A percentile compares a stretch with the other conserved stretches of the same genome.
phyloP scores from a whole-genome alignment of 805 yeast genomes.

The Pichia eremophila region DNA sequence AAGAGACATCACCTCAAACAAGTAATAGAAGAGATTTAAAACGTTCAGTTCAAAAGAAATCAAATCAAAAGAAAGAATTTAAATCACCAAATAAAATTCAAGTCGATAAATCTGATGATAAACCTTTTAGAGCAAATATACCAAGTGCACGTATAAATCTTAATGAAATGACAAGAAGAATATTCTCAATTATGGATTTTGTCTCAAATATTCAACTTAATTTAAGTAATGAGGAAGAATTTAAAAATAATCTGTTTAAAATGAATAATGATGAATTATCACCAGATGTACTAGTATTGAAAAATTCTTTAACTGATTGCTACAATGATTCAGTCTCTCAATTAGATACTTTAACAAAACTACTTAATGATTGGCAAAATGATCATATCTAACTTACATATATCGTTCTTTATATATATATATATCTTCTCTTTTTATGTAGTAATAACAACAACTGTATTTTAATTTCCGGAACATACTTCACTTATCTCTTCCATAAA shows the following conservation, averaged over 20 bases:
- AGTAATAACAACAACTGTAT: too few species aligned
- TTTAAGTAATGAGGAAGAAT: constrained; percentile 62
- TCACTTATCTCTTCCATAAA: constrained; percentile 26
- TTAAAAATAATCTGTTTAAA: constrained; percentile 29
- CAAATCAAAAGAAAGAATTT: constrained; percentile 14
- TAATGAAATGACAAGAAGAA: constrained; percentile 79
- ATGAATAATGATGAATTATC: constrained; percentile 18
- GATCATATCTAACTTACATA: constrained; percentile 36
- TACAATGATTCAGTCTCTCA: constrained; percentile 51
- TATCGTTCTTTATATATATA: background rate
- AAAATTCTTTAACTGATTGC: constrained; percentile 35
- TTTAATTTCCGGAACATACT: background rate
- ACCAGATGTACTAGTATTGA: constrained; percentile 26
- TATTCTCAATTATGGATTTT: constrained; percentile 86
- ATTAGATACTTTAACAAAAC: constrained; percentile 68
- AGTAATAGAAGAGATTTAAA: background rate
- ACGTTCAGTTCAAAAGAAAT: background rate
- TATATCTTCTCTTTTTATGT: too few species aligned
- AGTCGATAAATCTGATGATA: constrained; percentile 30
- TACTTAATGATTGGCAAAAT: constrained; percentile 66
- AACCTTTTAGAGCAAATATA: constrained; percentile 73
- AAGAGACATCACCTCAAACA: background rate
- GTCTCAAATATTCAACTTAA: constrained; percentile 81
- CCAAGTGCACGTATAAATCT: constrained; percentile 71
- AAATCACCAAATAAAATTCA: constrained; percentile 21